These are phyloP conservation scores for Taphrina betulina DNA, from an alignment of 1,139 yeast genomes.

Conservation along the genomic window DNA sequence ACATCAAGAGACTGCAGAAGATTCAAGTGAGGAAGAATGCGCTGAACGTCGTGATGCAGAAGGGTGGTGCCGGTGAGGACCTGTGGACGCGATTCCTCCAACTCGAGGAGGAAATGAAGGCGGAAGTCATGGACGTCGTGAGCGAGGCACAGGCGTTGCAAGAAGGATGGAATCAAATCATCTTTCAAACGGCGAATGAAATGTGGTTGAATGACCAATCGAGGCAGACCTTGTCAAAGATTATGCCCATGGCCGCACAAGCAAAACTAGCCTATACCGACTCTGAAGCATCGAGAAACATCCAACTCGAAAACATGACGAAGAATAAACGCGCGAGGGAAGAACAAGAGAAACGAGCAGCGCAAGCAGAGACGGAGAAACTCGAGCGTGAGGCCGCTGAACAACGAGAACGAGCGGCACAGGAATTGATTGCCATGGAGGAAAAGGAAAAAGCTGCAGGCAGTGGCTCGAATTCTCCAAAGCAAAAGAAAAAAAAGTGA, in stretches of 20 bases:
- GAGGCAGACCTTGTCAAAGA: slow-evolving; percentile 22
- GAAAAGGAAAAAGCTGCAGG: slow-evolving; percentile 1
- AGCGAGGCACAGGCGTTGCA: slow-evolving; percentile 70
- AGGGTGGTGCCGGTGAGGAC: slow-evolving; percentile 89
- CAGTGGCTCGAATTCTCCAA: slow-evolving; percentile 9
- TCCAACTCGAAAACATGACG: no score
- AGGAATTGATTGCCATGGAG: slow-evolving; percentile 26
- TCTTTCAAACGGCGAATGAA: slow-evolving; percentile 81
- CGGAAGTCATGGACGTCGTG: slow-evolving; percentile 77
- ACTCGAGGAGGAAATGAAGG: slow-evolving; percentile 72
- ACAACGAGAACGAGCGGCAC: slow-evolving; percentile 17
- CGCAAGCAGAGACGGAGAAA: not conserved
- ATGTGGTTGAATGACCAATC: slow-evolving; percentile 44
- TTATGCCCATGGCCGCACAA: slow-evolving; percentile 29
- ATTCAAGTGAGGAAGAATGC: slow-evolving; percentile 71
- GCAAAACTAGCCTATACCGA: slow-evolving; percentile 16
- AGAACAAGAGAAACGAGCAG: not conserved
- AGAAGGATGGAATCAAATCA: slow-evolving; percentile 74
- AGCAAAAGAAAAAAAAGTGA: slow-evolving; percentile 12
- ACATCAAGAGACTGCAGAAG: slow-evolving; percentile 63
- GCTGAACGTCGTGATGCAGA: slow-evolving; percentile 70
- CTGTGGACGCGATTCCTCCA: slow-evolving; percentile 75
- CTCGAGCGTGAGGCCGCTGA: slow-evolving; percentile 7
- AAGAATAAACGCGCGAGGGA: not conserved
- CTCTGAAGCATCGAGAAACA: no score